Evolutionary conservation across 805 yeast genomes (phyloP), one percentile per base, ranked within the genome.

Genomic region (Saturnispora gosingensis): DNA sequence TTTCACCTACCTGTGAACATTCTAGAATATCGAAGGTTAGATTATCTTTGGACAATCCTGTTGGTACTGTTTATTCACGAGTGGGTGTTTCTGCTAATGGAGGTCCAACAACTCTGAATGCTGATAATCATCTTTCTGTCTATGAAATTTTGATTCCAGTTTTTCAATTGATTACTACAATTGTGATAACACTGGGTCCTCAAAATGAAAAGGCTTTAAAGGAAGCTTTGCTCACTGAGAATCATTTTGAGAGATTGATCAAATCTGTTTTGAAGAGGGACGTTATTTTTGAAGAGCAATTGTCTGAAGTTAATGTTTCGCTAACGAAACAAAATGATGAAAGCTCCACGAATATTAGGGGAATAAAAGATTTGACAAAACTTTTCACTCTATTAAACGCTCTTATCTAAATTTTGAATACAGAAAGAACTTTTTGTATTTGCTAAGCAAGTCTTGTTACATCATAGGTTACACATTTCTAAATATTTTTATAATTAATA

Each of bases 101-200:
- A 57, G 54, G 2, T 38, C 42, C 42, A 38, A 9, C 24, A 43
- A 16, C 5, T 50, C 52, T 32, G 47, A 51, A 18, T 18, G 20
- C 30, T 5, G 43, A 30, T 30, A 62, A 60, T 8, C 43, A 49
- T 6, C 64, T 84, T 4, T 81, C 89, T 0, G 71, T 79, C 48
- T 82, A 79, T 61, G 95, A 86, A 53, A 68, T 86, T 18, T 71
- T 86, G 40, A 74, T 83, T 34, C 93, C 95, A 0, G 71, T 83
- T 2, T 84, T 88, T 64, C 95, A 86, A 59, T 68, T 88, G 45
- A 71, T 88, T 3, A 66, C 81, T 9, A 81, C 95, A 0, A 70
- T 85, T 7, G 67, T 85, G 4, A 69, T 89, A 9, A 79, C 95
- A 2, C 77, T 86, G 72, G 96, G 96, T 0, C 82, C 90, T 4